phyloP scores from a whole-genome alignment of 495 filamentous ascomycete species.

The Talaromyces wortmannii region DNA sequence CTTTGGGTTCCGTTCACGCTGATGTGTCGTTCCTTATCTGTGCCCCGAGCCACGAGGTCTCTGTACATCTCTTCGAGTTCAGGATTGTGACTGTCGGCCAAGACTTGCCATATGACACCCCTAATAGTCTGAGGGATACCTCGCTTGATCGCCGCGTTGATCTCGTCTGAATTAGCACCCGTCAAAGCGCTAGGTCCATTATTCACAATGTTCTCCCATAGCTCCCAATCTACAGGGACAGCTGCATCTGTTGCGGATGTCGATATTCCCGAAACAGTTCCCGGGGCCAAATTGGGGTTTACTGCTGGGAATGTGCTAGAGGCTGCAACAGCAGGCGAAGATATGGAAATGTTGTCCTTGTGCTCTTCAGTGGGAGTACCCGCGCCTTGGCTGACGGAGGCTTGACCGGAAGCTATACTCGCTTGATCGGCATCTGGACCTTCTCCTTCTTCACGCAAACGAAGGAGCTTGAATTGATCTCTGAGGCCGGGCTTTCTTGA shows the following conservation, averaged over 20 bases:
- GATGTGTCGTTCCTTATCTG: slow-evolving; percentile 67
- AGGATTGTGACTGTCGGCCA: slow-evolving; percentile 88
- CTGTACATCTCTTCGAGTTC: slow-evolving; percentile 84
- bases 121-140: slow-evolving; percentile 93
- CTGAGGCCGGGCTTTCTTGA: slow-evolving; percentile 57
- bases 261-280: slow-evolving; percentile 71
- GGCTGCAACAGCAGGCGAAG: slow-evolving; percentile 28
- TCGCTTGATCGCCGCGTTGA: slow-evolving; percentile 84
- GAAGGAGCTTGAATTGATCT: slow-evolving; percentile 78
- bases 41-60: slow-evolving; percentile 73
- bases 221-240: slow-evolving; percentile 84
- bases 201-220: slow-evolving; percentile 95
- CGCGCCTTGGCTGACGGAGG: slow-evolving; percentile 44
- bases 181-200: slow-evolving; percentile 83
- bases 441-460: slow-evolving; percentile 79
- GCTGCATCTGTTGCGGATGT: slow-evolving; percentile 58
- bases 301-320: slow-evolving; percentile 46
- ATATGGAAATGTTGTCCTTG: slow-evolving; percentile 28
- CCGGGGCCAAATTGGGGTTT: slow-evolving; percentile 63
- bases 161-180: slow-evolving; percentile 74
- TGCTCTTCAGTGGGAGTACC: slow-evolving; percentile 52
- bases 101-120: slow-evolving; percentile 95
- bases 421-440: slow-evolving; percentile 35
- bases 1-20: slow-evolving; percentile 30
- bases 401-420: slow-evolving; percentile 27